Conservation (phyloP, 2,329 filamentous ascomycete genomes). For the Penicillium glabrum region DNA sequence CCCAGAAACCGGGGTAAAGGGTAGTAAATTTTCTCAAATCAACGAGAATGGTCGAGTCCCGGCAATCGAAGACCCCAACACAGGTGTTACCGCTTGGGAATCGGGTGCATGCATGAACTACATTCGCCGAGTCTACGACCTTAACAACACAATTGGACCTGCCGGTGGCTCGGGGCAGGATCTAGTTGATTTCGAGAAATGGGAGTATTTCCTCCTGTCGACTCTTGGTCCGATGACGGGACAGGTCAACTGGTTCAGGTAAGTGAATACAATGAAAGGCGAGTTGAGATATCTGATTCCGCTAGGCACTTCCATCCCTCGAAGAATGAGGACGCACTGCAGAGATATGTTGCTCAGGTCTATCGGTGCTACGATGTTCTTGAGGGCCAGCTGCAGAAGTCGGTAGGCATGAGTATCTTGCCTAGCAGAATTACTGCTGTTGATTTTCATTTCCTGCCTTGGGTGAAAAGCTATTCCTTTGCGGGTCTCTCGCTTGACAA, state of each 20-base stretch:
- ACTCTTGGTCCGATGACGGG: constrained; percentile 46
- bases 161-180: constrained; percentile 35
- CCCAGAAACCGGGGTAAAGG: constrained; percentile 32
- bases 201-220: constrained; percentile 46
- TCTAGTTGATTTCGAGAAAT: constrained; percentile 47
- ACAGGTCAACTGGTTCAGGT: constrained; percentile 43
- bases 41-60: constrained; percentile 48
- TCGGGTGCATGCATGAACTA: constrained; percentile 43
- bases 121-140: constrained; percentile 43
- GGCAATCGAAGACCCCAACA: constrained; percentile 41
- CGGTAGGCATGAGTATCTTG: constrained; percentile 38
- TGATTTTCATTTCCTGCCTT: constrained; percentile 46
- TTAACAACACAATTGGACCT: constrained; percentile 39
- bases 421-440: constrained; percentile 39
- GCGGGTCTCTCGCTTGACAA: constrained; percentile 42
- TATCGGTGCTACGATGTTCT: constrained; percentile 45
- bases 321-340: constrained; percentile 45
- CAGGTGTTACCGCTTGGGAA: constrained; percentile 40
- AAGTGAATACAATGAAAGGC: not conserved
- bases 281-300: not conserved
- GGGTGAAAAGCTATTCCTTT: constrained; percentile 40
- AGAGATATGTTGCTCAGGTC: constrained; percentile 41
- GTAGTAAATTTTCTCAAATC: constrained; percentile 37
- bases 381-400: constrained; percentile 43
- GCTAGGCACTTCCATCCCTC: constrained; percentile 38